phyloP scores from a whole-genome alignment of 1,139 yeast genomes.

The Yueomyces sp. region DNA sequence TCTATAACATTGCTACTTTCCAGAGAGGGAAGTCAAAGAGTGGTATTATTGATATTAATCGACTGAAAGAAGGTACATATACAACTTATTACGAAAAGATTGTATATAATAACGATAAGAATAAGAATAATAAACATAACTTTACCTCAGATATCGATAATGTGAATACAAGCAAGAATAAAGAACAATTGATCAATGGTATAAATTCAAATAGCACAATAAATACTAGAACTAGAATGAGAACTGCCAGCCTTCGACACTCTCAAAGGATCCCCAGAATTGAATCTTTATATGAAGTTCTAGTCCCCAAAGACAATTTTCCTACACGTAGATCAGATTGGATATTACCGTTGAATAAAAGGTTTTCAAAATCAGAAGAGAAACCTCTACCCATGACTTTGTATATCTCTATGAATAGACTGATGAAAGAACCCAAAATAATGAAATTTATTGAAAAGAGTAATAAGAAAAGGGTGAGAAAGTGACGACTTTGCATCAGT shows the following conservation, averaged over 20 bases:
- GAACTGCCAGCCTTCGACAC: neutral
- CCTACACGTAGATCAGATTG: neutral
- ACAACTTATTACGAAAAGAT: conserved; percentile 17
- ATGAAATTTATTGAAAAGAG: too few relatives aligned
- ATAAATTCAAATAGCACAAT: neutral
- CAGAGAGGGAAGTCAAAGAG: conserved; percentile 22
- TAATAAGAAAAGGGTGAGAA: too few relatives aligned
- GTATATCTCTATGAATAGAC: neutral
- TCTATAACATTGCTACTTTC: conserved; percentile 17
- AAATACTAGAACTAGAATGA: neutral
- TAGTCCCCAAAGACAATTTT: neutral
- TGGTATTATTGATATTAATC: conserved; percentile 21
- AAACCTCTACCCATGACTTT: conserved; percentile 1
- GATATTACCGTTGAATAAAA: conserved; percentile 1
- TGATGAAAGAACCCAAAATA: neutral
- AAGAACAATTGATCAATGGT: neutral
- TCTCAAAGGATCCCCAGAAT: too few relatives aligned
- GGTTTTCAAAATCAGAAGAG: neutral
- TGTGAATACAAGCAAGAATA: neutral
- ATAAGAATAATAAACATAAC: neutral
- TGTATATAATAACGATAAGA: conserved; percentile 1
- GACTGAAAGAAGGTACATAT: conserved; percentile 16
- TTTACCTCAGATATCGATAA: neutral
- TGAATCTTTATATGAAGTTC: neutral
- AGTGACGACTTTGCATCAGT: too few relatives aligned